Conservation (phyloP, 495 filamentous ascomycete genomes). For the Podospora tetraspora region DNA sequence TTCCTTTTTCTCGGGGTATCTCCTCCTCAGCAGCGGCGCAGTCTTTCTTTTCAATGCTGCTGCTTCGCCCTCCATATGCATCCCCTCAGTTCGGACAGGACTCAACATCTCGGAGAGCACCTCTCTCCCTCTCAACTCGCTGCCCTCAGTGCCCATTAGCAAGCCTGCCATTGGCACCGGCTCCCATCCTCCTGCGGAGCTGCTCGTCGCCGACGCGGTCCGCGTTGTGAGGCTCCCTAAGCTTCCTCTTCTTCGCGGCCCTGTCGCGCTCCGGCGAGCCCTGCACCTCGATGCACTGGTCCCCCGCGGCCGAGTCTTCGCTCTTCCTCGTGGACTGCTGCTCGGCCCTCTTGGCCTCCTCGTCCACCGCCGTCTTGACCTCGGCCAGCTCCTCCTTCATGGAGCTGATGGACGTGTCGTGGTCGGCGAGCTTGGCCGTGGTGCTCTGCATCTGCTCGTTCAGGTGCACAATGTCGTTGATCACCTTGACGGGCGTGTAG, state of each 20-base stretch:
- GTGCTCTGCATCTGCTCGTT: not conserved
- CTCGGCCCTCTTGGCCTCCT: not conserved
- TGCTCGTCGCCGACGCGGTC: not conserved
- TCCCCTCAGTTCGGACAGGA: not conserved
- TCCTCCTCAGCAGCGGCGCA: not conserved
- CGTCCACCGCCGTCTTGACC: not conserved
- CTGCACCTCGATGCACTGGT: not conserved
- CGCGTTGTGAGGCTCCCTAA: not conserved
- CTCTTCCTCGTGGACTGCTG: not conserved
- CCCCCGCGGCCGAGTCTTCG: not conserved
- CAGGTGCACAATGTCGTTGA: constrained; percentile 2
- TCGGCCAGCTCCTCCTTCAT: not conserved
- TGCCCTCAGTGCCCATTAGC: not conserved
- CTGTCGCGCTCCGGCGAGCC: not conserved
- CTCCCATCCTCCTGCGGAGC: not conserved
- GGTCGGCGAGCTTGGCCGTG: not conserved
- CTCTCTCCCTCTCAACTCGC: not conserved
- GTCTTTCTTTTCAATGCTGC: not conserved
- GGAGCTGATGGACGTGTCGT: not conserved
- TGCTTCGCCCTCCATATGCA: not conserved
- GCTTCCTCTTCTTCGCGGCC: not conserved
- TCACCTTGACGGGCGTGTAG: constrained; percentile 13
- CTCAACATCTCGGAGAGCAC: not conserved
- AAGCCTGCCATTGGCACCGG: not conserved
- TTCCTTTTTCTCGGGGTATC: not conserved